Conservation (phyloP, 345 rosid genomes). For the Litchi chinensis region DNA sequence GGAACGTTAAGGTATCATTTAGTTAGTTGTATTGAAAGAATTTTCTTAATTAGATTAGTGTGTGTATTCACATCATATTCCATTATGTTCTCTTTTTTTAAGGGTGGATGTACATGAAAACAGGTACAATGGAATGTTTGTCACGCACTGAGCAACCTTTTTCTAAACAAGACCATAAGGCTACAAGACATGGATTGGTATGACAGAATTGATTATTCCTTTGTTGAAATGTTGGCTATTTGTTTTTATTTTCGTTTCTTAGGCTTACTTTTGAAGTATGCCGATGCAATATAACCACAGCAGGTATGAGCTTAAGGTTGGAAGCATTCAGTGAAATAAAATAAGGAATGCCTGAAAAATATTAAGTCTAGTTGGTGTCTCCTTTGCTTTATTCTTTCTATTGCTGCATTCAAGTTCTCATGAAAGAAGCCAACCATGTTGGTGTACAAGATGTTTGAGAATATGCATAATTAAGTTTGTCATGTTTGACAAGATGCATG, state of each 20-base stretch:
- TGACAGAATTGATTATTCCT: slow-evolving; percentile 26
- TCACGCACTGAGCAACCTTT: slow-evolving; percentile 84
- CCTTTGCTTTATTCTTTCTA: neutral
- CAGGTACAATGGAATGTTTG: slow-evolving; percentile 99
- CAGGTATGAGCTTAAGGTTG: neutral
- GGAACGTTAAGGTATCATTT: slow-evolving; percentile 84
- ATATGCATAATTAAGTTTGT: slow-evolving; percentile 9
- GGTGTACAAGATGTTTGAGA: neutral
- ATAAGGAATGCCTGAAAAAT: neutral
- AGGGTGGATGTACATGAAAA: slow-evolving; percentile 25
- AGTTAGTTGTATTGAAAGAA: neutral
- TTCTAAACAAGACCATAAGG: slow-evolving; percentile 70
- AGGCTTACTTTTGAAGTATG: slow-evolving; percentile 3
- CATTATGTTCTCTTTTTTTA: slow-evolving; percentile 14
- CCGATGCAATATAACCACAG: slow-evolving; percentile 8
- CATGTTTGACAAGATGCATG: neutral
- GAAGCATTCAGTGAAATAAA: neutral
- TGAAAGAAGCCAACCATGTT: neutral
- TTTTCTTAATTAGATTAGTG: neutral
- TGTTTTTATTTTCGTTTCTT: neutral
- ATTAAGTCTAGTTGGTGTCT: neutral
- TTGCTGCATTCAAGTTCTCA: neutral
- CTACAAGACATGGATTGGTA: slow-evolving; percentile 91
- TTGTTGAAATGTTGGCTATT: slow-evolving; percentile 7
- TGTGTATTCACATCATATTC: slow-evolving; percentile 1